Evolutionary conservation across 2,329 filamentous ascomycete species (phyloP), one percentile per base, ranked within the genome.

Genomic region (Colletotrichum karsti): DNA sequence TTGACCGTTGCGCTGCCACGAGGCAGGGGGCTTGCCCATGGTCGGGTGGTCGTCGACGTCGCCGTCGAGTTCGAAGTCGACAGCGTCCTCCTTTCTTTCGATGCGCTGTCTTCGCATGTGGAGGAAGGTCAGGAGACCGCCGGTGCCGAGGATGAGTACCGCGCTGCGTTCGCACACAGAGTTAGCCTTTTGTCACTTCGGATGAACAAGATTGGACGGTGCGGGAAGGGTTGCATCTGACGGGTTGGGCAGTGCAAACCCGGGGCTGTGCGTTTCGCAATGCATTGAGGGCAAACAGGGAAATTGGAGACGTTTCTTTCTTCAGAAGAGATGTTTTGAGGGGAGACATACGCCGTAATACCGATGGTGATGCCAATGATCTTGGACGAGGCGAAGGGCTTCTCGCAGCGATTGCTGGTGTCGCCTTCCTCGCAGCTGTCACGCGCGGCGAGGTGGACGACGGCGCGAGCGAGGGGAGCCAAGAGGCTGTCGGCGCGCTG

Each of bases 11-110:
- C 58, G 64, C 60, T 67, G 64, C 64, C 64, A 67, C 12, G 64
- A 53, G 28, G 48, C 50, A 35, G 64, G 59, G 7, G 64, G 64
- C 37, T 67, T 67, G 59, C 64, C 64, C 64, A 64, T 67, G 28
- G 64, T 64, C 18, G 64, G 60, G 20, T 67, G 60, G 30, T 67
- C 64, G 20, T 67, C 61, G 18, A 67, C 64, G 2, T 67, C 64
- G 20, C 64, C 64, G 30, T 67, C 64, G 12, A 67, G 55, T 30
- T 67, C 64, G 30, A 67, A 44, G 22, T 57, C 46, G 18, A 64
- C 39, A 2, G n/a, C 64, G 39, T 67, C 64, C 46, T 67, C 64
- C 39, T 67, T 67, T 2, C 24, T 24, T 22, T 67, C 64, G 30
- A 54, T 22, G 18, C 60, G 61, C 28, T 67, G 35, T 13, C 53